Base-by-base conservation (phyloP, 352 stramenopile species). In the Globisporangium uncinulatum region DNA sequence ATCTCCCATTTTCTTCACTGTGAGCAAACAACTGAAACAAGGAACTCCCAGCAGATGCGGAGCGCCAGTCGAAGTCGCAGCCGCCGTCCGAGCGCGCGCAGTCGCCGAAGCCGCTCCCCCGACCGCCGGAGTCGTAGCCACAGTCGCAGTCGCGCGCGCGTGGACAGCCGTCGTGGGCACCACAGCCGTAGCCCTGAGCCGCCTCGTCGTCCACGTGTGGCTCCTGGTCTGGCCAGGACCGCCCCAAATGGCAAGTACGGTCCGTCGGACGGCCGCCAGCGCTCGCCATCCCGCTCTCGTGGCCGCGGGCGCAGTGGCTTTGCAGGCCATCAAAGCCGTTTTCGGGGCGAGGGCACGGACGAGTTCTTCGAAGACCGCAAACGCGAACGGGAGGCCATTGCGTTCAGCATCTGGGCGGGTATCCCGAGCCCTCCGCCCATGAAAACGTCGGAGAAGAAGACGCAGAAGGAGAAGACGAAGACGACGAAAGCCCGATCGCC, bases 351-450 rank as follows among this genome's bases (percentile, higher is more conserved):
- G n/a, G 71, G 86, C 42, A 67, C 67, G 3, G 75, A 89, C 29
- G 69, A 71, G 6, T 91, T 92, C 61, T 93, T 87, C 34, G 78
- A 92, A 24, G 62, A 82, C 58, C 76, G 85, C 58, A 89, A 89
- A 57, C 70, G 62, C 41, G 63, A 93, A 7, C 75, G 85, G 43
- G 79, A 93, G 0, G 46, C 57, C 1, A 79, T 79, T 20, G 32
- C 55, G 32, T 92, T 85, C 58, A 92, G 70, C 51, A 89, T 95
- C 52, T 95, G 85, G 85, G 61, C 69, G 10, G 47, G 62, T 0
- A 91, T 95, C 52, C 83, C 83, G 1, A 93, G 83, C 36, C 83
- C 85, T 5, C 65, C 71, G 29, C 76, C 74, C 3, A 69, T 72
- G 19, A 86, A 86, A 57, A 71, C 60, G 19, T 69, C 76, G 43